Conservation (phyloP, 805 yeast species). For the Ogataea parapolymorpha region DNA sequence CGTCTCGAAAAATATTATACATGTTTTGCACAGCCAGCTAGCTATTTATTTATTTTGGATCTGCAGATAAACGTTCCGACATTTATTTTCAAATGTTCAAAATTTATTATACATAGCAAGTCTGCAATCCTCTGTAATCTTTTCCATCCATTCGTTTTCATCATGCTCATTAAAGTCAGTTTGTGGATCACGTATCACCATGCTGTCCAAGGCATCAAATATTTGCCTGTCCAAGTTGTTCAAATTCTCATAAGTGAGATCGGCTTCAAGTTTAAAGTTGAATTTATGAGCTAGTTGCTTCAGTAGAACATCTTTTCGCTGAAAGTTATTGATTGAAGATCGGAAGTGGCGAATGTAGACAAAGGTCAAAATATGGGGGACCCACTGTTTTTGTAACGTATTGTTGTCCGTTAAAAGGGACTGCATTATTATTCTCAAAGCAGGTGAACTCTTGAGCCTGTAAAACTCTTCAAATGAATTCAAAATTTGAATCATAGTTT, state of each 20-base stretch:
- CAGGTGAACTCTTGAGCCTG: slow-evolving; percentile 16
- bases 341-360: slow-evolving; percentile 16
- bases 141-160: slow-evolving; percentile 6
- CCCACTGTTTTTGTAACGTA: slow-evolving; percentile 15
- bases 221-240: slow-evolving; percentile 1
- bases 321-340: slow-evolving; percentile 15
- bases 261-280: slow-evolving; percentile 7
- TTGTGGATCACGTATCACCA: background rate
- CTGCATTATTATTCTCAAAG: slow-evolving; percentile 15
- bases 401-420: slow-evolving; percentile 14
- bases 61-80: too few species aligned
- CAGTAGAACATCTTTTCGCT: slow-evolving; percentile 19
- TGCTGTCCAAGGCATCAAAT: background rate
- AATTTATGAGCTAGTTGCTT: slow-evolving; percentile 18
- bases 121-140: slow-evolving; percentile 1
- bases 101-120: background rate
- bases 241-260: background rate
- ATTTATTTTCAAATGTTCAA: background rate
- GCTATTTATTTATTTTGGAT: too few species aligned
- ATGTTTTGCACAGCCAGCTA: background rate
- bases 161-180: background rate
- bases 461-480: slow-evolving; percentile 15
- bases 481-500: slow-evolving; percentile 15
- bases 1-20: background rate
- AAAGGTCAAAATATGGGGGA: slow-evolving; percentile 18